A percentile compares a stretch with the other conserved stretches of the same genome.
Conservation (phyloP, 495 filamentous ascomycete species). For the Aspergillus baeticus region DNA sequence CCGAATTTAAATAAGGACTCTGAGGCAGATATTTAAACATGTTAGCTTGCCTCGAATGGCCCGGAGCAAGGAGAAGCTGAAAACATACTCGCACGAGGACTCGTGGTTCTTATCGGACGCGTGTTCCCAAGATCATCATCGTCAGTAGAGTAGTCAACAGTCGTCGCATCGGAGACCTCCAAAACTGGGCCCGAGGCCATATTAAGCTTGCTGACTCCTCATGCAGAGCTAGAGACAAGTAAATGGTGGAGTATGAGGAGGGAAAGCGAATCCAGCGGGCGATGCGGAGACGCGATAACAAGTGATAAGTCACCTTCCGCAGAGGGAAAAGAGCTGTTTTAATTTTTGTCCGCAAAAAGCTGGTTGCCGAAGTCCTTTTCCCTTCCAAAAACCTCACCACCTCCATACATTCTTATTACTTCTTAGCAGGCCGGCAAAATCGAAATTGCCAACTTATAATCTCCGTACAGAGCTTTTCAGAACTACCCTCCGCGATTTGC, state of each 20-base stretch:
- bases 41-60: background rate
- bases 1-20: background rate
- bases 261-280: background rate
- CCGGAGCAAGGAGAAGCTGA: background rate
- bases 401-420: background rate
- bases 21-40: background rate
- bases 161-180: slow-evolving; percentile 25
- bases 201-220: background rate
- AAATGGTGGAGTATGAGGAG: background rate
- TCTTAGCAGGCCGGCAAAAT: background rate
- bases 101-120: slow-evolving; percentile 15
- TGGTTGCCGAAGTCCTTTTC: slow-evolving; percentile 8
- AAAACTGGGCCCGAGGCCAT: slow-evolving; percentile 22
- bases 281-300: slow-evolving; percentile 15
- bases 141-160: slow-evolving; percentile 28
- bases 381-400: background rate
- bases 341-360: slow-evolving; percentile 19
- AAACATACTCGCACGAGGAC: slow-evolving; percentile 14
- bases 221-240: background rate
- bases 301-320: slow-evolving; percentile 5
- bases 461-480: background rate
- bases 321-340: slow-evolving; percentile 22
- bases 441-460: background rate
- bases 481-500: background rate
- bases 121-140: slow-evolving; percentile 43